phyloP scores from a whole-genome alignment of 768 basidiomycete species.

The Coprinellus micaceus region DNA sequence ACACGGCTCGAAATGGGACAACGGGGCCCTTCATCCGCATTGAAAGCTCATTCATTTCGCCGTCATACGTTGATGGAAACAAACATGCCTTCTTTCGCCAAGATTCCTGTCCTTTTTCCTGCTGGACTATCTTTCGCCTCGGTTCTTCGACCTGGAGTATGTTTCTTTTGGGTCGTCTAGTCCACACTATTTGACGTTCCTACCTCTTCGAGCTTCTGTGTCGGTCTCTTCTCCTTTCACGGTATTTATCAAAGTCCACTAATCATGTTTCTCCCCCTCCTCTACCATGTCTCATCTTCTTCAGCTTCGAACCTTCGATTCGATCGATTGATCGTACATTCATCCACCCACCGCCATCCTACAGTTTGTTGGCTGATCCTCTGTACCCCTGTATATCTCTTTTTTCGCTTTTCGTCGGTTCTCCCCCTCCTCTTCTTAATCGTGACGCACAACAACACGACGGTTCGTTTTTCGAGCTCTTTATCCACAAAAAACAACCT shows the following conservation, averaged over 20 bases:
- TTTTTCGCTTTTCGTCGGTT: conserved; percentile 8
- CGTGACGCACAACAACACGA: conserved; percentile 3
- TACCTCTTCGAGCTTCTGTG: conserved; percentile 1
- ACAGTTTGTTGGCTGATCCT: conserved; percentile 8
- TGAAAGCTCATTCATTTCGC: not conserved
- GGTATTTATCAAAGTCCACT: conserved; percentile 1
- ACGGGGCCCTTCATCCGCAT: conserved; percentile 2
- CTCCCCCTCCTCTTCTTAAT: conserved; percentile 6
- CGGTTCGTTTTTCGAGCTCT: conserved; percentile 8
- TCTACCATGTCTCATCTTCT: not conserved
- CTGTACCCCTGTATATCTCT: conserved; percentile 1
- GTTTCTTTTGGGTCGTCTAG: conserved; percentile 1
- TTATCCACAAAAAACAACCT: not conserved
- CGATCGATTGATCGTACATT: conserved; percentile 1
- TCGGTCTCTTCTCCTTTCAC: not conserved
- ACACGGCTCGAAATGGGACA: not conserved
- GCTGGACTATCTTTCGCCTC: not conserved
- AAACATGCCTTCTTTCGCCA: not conserved
- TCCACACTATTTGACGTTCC: not conserved
- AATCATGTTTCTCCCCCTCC: not conserved
- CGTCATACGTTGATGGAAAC: not conserved
- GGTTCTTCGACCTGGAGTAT: not conserved
- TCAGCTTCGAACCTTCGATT: not conserved
- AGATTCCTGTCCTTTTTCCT: not conserved
- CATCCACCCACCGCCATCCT: not conserved